Percentiles rank a stretch among this genome's conserved stretches.
These are phyloP conservation scores for Cryptosporidium ubiquitum DNA, from an alignment of 169 alveolate genomes.

Conservation along the genomic window DNA sequence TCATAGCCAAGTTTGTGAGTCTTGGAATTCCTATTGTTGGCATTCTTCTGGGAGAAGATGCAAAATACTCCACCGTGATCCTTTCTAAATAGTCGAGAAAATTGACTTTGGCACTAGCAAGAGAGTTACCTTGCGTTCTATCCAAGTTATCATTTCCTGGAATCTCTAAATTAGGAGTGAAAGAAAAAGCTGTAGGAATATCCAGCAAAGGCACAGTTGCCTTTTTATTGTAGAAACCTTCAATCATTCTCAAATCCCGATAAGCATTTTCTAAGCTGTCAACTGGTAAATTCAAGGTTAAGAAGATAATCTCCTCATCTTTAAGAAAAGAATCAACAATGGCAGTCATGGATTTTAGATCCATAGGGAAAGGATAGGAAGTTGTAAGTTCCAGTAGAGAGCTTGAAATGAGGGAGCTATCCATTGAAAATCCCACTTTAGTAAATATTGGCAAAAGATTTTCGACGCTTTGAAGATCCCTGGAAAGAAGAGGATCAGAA, in stretches of 20 bases:
- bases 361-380: background rate
- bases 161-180: background rate
- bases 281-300: background rate
- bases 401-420: background rate
- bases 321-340: background rate
- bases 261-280: conserved; percentile 9
- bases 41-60: conserved; percentile 43
- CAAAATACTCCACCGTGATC: conserved; percentile 42
- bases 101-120: background rate
- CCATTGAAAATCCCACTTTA: background rate
- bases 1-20: conserved; percentile 27
- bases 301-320: conserved; percentile 8
- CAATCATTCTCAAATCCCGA: conserved; percentile 24
- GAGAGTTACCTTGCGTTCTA: background rate
- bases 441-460: background rate
- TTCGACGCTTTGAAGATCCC: conserved; percentile 8
- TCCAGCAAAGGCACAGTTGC: background rate
- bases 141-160: background rate
- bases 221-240: background rate
- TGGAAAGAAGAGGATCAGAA: conserved; percentile 6
- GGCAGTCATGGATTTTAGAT: background rate
- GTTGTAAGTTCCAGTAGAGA: background rate
- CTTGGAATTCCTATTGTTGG: conserved; percentile 71
- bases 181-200: background rate
- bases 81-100: conserved; percentile 52